Evolutionary conservation across 2,329 filamentous ascomycete genomes (phyloP).

Genomic region (Aspergillus sp.): DNA sequence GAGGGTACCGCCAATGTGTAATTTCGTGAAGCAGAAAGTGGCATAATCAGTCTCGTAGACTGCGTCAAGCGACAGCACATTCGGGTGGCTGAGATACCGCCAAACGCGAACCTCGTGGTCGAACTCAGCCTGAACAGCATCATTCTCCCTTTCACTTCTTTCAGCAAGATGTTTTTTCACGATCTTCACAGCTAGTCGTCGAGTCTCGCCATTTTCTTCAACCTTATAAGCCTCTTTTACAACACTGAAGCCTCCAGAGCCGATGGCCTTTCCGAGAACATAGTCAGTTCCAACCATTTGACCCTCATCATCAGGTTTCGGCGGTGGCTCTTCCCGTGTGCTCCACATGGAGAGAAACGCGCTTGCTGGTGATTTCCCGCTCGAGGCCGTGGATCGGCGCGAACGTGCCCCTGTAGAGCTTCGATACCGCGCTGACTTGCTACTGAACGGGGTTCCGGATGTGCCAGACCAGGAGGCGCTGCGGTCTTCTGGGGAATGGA

Average conservation of each 20-base stretch:
- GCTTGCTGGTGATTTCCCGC: constrained; percentile 58
- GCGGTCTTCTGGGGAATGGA: constrained; percentile 42
- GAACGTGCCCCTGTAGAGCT: constrained; percentile 38
- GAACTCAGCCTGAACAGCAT: constrained; percentile 65
- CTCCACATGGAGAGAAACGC: constrained; percentile 59
- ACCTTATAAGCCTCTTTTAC: constrained; percentile 68
- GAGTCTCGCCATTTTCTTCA: constrained; percentile 54
- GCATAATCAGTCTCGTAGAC: constrained; percentile 68
- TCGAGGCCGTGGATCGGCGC: constrained; percentile 50
- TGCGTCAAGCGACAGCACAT: constrained; percentile 62
- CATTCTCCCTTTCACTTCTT: constrained; percentile 61
- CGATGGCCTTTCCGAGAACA: constrained; percentile 66
- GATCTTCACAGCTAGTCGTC: constrained; percentile 63
- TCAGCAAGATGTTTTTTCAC: constrained; percentile 60
- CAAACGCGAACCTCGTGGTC: constrained; percentile 69
- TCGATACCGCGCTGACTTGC: constrained; percentile 38
- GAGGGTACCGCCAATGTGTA: constrained; percentile 64
- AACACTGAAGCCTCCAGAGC: constrained; percentile 64
- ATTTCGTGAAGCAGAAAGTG: constrained; percentile 67
- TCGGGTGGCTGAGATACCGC: constrained; percentile 63
- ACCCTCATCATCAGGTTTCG: constrained; percentile 65
- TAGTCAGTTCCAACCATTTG: constrained; percentile 67
- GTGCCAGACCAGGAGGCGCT: constrained; percentile 38
- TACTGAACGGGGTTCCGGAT: constrained; percentile 32
- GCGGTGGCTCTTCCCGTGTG: constrained; percentile 39